Conservation (phyloP, 805 yeast species). For the Kuraishia cidri region DNA sequence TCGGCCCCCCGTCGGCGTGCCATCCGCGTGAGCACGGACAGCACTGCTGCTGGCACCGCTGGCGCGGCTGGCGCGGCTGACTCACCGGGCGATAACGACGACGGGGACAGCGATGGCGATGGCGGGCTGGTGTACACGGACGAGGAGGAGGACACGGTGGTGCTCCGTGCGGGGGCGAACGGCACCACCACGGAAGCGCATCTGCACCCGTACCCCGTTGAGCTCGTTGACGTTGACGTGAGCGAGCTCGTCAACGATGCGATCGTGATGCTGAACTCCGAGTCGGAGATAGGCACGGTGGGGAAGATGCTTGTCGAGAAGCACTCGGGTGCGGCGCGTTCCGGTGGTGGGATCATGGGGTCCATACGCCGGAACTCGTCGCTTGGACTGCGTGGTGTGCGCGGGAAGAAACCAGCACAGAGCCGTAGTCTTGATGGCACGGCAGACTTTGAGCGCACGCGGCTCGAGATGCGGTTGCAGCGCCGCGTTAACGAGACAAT, state of each 20-base stretch:
- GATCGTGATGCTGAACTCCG: conserved; percentile 3
- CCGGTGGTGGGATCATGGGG: neutral
- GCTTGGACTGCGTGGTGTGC: neutral
- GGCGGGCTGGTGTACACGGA: too few relatives aligned
- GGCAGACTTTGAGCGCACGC: conserved; percentile 1
- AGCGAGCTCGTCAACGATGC: conserved; percentile 2
- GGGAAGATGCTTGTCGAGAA: conserved; percentile 3
- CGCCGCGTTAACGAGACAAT: conserved; percentile 1
- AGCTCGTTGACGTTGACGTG: neutral
- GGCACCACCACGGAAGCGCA: too few relatives aligned
- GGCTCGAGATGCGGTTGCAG: conserved; percentile 2
- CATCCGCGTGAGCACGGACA: conserved; percentile 1
- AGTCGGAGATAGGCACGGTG: conserved; percentile 1
- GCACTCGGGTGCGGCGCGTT: too few relatives aligned
- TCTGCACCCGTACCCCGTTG: neutral
- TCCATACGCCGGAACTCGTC: neutral
- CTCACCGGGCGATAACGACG: neutral
- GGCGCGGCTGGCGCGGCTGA: neutral
- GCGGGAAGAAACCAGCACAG: neutral
- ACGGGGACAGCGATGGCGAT: conserved; percentile 1
- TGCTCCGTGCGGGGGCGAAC: too few relatives aligned
- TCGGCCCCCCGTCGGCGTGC: too few relatives aligned
- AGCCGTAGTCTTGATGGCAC: neutral
- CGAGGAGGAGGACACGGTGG: neutral
- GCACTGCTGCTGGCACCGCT: neutral